Evolutionary conservation across 306 rosid species (phyloP).

Genomic region (Cucumis cinereus): DNA sequence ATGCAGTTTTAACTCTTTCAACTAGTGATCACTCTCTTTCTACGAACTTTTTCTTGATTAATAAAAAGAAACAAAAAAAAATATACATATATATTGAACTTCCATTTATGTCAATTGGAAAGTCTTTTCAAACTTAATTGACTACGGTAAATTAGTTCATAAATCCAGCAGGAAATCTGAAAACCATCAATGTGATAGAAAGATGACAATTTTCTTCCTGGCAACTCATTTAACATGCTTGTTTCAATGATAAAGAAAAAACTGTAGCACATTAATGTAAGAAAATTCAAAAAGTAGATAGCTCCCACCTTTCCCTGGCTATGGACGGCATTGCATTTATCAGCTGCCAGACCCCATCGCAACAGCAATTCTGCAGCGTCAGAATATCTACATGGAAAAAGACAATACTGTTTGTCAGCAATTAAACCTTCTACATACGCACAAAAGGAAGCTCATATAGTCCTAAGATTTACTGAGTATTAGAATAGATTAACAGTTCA

Average conservation of each 20-base stretch:
- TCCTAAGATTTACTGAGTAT: background rate
- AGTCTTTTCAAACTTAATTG: background rate
- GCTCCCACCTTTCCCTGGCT: constrained; percentile 78
- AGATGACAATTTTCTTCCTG: background rate
- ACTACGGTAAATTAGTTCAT: background rate
- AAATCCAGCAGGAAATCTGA: background rate
- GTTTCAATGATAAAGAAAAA: background rate
- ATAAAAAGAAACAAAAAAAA: background rate
- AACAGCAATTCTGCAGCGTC: constrained; percentile 73
- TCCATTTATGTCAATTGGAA: background rate
- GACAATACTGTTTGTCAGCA: background rate
- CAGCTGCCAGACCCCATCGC: constrained; percentile 82
- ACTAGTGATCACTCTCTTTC: background rate
- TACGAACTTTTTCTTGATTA: background rate
- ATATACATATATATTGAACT: background rate
- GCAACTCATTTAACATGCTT: background rate
- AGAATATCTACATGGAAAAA: constrained; percentile 49
- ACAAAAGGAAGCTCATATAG: background rate
- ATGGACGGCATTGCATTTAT: constrained; percentile 75
- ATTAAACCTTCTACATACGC: background rate
- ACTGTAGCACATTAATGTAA: background rate
- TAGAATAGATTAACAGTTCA: background rate
- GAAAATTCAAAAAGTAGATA: background rate
- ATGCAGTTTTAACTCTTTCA: background rate
- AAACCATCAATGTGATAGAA: background rate